These are phyloP conservation scores for Nothopassalora personata DNA, from an alignment of 2,329 filamentous ascomycete genomes.

Conservation along the genomic window DNA sequence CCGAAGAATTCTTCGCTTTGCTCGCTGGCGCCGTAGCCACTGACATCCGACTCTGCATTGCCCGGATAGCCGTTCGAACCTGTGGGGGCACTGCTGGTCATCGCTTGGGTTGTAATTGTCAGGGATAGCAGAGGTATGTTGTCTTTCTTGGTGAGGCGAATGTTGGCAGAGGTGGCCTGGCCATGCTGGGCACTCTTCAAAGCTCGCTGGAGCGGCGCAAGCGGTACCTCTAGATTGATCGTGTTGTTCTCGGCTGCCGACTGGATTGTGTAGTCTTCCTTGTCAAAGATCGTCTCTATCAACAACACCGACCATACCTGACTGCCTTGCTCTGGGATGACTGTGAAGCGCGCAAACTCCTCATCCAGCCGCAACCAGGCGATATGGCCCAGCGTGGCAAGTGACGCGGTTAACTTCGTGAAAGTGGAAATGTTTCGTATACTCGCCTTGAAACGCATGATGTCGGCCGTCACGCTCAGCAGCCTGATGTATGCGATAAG, in stretches of 20 bases:
- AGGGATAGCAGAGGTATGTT: slow-evolving; percentile 79
- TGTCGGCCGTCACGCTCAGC: neutral
- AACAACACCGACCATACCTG: slow-evolving; percentile 68
- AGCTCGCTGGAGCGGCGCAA: slow-evolving; percentile 83
- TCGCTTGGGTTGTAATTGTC: slow-evolving; percentile 75
- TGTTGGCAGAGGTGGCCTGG: slow-evolving; percentile 71
- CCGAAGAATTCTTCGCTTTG: slow-evolving; percentile 40
- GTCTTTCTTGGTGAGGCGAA: slow-evolving; percentile 90
- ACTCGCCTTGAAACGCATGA: slow-evolving; percentile 28
- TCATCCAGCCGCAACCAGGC: slow-evolving; percentile 88
- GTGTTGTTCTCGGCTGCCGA: slow-evolving; percentile 77
- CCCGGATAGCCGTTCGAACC: slow-evolving; percentile 20
- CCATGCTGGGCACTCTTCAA: slow-evolving; percentile 68
- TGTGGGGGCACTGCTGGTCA: slow-evolving; percentile 46
- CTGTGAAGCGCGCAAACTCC: slow-evolving; percentile 84
- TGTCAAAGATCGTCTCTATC: slow-evolving; percentile 75
- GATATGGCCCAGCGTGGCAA: slow-evolving; percentile 68
- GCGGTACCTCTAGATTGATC: slow-evolving; percentile 92
- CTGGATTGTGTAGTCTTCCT: slow-evolving; percentile 66
- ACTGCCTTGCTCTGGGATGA: slow-evolving; percentile 88
- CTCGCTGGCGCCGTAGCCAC: slow-evolving; percentile 16
- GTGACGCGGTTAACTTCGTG: slow-evolving; percentile 55
- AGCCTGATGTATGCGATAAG: neutral
- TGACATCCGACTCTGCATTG: slow-evolving; percentile 34
- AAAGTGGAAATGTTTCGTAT: slow-evolving; percentile 35